Percentiles rank a stretch among this genome's conserved stretches.
Conservation (phyloP, 352 stramenopile species). For the Vaucheria bursata region DNA sequence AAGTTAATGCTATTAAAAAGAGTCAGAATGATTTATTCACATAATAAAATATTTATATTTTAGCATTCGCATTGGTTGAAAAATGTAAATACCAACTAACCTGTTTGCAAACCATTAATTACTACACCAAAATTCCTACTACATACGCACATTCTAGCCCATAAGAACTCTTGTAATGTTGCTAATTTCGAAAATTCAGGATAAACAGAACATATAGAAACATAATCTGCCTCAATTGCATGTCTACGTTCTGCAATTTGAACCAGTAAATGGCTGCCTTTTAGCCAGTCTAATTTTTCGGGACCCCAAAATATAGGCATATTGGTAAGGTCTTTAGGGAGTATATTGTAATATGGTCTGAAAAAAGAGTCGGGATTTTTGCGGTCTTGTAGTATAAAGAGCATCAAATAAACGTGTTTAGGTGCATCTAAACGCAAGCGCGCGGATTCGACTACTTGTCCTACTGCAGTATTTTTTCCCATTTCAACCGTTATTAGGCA, state of each 20-base stretch:
- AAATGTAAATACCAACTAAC: constrained; percentile 94
- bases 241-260: constrained; percentile 88
- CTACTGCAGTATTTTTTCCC: constrained; percentile 84
- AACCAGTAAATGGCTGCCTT: constrained; percentile 69
- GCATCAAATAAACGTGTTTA: constrained; percentile 99
- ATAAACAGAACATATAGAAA: constrained; percentile 82
- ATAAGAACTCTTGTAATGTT: constrained; percentile 92
- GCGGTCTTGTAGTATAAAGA: constrained; percentile 94
- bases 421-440: constrained; percentile 91
- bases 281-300: constrained; percentile 78
- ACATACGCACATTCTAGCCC: constrained; percentile 96
- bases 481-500: constrained; percentile 99
- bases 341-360: constrained; percentile 90
- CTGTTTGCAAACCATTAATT: constrained; percentile 90
- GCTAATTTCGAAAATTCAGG: constrained; percentile 74
- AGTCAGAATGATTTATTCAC: too few species aligned
- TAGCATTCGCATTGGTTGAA: too few species aligned
- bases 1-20: too few species aligned
- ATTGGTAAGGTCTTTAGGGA: constrained; percentile 85
- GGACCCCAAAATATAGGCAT: constrained; percentile 99
- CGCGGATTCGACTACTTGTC: constrained; percentile 75
- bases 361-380: constrained; percentile 73
- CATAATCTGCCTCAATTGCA: constrained; percentile 93
- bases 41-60: too few species aligned
- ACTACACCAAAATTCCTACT: constrained; percentile 96